Evolutionary conservation across 768 basidiomycete species (phyloP), one percentile per base, ranked within the genome.

Genomic region (Mycena floridula): DNA sequence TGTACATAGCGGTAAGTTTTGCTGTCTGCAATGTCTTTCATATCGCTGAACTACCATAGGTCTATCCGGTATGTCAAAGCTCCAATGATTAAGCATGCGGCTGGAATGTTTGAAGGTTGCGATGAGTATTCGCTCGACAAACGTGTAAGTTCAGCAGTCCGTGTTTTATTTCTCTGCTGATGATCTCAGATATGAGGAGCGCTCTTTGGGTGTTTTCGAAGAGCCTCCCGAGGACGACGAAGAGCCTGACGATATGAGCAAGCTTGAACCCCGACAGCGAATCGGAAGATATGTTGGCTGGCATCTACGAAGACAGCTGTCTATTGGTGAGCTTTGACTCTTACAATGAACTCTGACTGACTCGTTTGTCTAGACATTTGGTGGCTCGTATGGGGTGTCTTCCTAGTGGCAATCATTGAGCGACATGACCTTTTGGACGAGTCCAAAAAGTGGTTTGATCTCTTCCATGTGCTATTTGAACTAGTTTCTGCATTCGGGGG

Each of bases 381-480:
- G 87, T 88, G 85, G 85, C 71, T 90, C 7, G 81, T 78, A 0
- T 78, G 79, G 61, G 85, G 74, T 1, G 71, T 91, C 2, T 85
- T 86, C 63, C 53, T 84, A 12, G 68, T 89, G 35, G 78, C 82
- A 37, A 81, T 89, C 44, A 75, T 88, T 28, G 87, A 89, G 63
- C 69, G 76, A 4, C 74, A 67, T 7, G 71, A 73, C 35, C 59
- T 85, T 36, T 66, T 77, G 59, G 69, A 85, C 42, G 63, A 70
- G 15, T 65, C 63, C 5, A 76, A 77, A 50, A 71, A 74, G 25
- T 85, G 79, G 77, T 84, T 89, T 59, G 79, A 79, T 46, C 42
- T 74, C 26, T 78, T 77, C 60, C 57, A 68, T 6, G 62, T 78
- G 13, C 57, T 81, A 4, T 85, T 85, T 50, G 82, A 85, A 57